Base-by-base conservation (phyloP, 768 basidiomycete species). In the Crassisporium funariophilum region DNA sequence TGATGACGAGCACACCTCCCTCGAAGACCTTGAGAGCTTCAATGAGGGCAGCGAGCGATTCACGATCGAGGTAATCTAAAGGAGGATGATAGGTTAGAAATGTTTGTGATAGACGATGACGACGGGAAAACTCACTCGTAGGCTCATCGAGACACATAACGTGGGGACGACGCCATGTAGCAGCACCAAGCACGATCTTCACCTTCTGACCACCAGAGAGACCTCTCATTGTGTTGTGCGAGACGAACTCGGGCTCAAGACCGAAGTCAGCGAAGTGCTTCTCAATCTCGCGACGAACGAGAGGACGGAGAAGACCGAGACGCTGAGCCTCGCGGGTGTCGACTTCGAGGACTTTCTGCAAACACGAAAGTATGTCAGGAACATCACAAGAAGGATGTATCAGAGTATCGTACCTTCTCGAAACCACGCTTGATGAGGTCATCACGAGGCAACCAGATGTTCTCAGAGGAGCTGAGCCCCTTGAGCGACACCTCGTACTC, bases 241-340 rank as follows among this genome's bases (percentile, higher is more conserved):
- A 91, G 56, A 95, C 93, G 70, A 99, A 98, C 77, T 98, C 97
- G 53, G 97, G 78, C 76, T 99, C 97, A 61, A 99, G 91, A 75
- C 97, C 94, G 62, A 98, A 98, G 79, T 98, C 95, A 52, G 90
- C 91, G 59, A 98, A 95, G 81, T 98, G 95, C 78, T 95, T 95
- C 83, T 98, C 95, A 54, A 98, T 97, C 75, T 98, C 95, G 56
- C 91, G 85, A 74, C 97, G 93, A 65, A 99, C 97, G 52, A 99
- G 90, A 56, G 97, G 95, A 53, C 92, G 88, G 64, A 93, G 82
- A 46, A 95, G 80, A 79, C 95, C 95, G 34, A 94, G 84, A 57
- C 93, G 90, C 72, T 98, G 95, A 50, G 95, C 95, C 76, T 97
- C 95, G 60, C 91, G 90, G 46, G 95, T 95, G 69, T 97, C 95